These are phyloP conservation scores for Ceratonia siliqua DNA, from an alignment of 306 rosid genomes.

Conservation along the genomic window DNA sequence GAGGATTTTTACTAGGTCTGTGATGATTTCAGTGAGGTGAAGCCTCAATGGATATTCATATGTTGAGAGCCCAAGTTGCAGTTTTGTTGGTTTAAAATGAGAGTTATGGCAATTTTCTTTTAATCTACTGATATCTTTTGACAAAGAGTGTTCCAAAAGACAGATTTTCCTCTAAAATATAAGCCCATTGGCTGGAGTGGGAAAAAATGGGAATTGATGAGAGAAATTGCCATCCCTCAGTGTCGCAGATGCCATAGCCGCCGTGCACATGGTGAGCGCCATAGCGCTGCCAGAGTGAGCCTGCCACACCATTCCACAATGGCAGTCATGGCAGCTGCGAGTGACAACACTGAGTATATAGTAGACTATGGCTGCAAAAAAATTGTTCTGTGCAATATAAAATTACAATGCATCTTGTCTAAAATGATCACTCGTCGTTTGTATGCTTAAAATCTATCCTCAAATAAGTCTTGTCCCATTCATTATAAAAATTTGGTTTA, in stretches of 20 bases:
- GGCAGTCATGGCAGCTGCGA: no score
- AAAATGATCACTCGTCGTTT: not conserved
- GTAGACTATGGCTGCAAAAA: not conserved
- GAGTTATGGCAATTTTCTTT: not conserved
- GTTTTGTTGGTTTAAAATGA: not conserved
- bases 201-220: not conserved
- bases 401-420: not conserved
- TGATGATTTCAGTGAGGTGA: not conserved
- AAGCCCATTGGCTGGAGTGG: not conserved
- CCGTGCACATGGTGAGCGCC: no score
- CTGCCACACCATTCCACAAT: no score
- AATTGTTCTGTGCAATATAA: not conserved
- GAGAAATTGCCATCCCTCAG: not conserved
- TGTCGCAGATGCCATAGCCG: not conserved
- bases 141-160: not conserved
- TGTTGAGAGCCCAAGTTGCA: not conserved
- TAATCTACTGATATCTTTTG: not conserved
- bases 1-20: not conserved
- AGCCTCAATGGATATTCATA: not conserved
- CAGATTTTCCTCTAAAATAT: not conserved
- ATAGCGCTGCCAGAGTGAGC: not conserved
- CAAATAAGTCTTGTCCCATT: not conserved
- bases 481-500: no score
- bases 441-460: conserved; percentile 22
- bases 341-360: no score